Base-by-base conservation (phyloP, 176 grass and related monocot genomes). In the Pontederia crassipes region DNA sequence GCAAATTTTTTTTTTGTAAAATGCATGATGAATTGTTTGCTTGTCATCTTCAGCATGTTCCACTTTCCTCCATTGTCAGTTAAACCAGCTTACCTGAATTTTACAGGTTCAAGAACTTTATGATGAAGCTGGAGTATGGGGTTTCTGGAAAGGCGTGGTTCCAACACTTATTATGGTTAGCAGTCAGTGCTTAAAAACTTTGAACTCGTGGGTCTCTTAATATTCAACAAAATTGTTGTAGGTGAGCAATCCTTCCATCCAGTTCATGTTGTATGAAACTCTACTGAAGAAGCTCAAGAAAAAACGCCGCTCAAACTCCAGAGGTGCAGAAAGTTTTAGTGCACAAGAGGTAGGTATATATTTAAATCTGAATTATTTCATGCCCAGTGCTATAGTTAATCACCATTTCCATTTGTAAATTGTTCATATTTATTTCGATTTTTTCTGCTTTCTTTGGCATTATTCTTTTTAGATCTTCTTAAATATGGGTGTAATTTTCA, bases 231-330 rank as follows among this genome's bases (percentile, higher is more conserved):
- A 47, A 75, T 17, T 75, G 74, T 50, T 56, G 17, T 63, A 98
- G 93, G 84, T 92, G 60, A 98, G 87, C 73, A 98, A 98, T 71
- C 93, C 93, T 49, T 82, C 87, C 45, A 92, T 98, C 52, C 93
- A 98, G 60, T 98, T 98, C 77, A 98, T 98, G 93, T 24, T 92
- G 61, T 98, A 98, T 55, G 93, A 98, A 72, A 85, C 93, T 70
- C 87, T 98, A 62, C 55, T 98, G 55, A 98, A 92, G 71, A 92
- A 88, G 45, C 62, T 88, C 63, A 92, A 98, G 78, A 91, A 62
- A 76, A 88, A 76, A 57, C 87, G 73, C 9, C 70, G 76, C 46
- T 73, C 84, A 74, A 92, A 86, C 49, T 58, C 77, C 27, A 98
- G 92, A 72, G 93, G 84, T 64, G 81, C 93, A 74, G 87, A 86